Percentiles rank a stretch among this genome's conserved stretches.
phyloP scores from a whole-genome alignment of 805 yeast species.

The Metahyphopichia silvanorum region DNA sequence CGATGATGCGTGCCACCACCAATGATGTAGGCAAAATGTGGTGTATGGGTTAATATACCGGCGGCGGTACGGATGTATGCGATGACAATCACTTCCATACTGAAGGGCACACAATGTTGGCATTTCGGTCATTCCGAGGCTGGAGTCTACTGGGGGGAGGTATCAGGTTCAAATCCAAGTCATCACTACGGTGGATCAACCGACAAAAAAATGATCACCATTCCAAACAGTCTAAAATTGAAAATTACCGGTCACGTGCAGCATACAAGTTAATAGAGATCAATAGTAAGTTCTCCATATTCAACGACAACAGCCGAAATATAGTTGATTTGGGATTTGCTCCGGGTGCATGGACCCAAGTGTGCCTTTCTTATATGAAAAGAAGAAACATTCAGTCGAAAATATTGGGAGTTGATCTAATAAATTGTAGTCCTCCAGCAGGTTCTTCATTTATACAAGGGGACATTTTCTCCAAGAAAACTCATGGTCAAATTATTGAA shows the following conservation, averaged over 20 bases:
- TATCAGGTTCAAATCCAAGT: constrained; percentile 27
- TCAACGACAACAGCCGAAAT: constrained; percentile 47
- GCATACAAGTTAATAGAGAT: constrained; percentile 84
- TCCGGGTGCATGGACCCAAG: constrained; percentile 95
- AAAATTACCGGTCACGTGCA: constrained; percentile 76
- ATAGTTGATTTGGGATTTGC: constrained; percentile 90
- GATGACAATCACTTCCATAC: too few relatives aligned
- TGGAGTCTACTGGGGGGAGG: not conserved
- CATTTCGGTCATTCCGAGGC: too few relatives aligned
- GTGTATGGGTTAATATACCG: too few relatives aligned
- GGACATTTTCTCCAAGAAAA: constrained; percentile 36
- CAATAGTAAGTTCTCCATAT: constrained; percentile 58
- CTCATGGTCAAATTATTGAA: constrained; percentile 54
- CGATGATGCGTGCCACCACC: not conserved
- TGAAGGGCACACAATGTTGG: too few relatives aligned
- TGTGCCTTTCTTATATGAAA: constrained; percentile 49
- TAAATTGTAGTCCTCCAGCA: constrained; percentile 31
- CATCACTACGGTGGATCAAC: constrained; percentile 71
- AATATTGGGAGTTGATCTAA: constrained; percentile 68
- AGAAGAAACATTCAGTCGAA: constrained; percentile 38
- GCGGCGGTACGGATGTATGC: too few relatives aligned
- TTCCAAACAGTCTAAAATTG: constrained; percentile 61
- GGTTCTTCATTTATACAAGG: constrained; percentile 40
- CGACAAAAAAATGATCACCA: constrained; percentile 66
- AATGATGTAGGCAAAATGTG: too few relatives aligned